Evolutionary conservation across 148 eudicot genomes (phyloP).

Genomic region (Euryodendron excelsum): DNA sequence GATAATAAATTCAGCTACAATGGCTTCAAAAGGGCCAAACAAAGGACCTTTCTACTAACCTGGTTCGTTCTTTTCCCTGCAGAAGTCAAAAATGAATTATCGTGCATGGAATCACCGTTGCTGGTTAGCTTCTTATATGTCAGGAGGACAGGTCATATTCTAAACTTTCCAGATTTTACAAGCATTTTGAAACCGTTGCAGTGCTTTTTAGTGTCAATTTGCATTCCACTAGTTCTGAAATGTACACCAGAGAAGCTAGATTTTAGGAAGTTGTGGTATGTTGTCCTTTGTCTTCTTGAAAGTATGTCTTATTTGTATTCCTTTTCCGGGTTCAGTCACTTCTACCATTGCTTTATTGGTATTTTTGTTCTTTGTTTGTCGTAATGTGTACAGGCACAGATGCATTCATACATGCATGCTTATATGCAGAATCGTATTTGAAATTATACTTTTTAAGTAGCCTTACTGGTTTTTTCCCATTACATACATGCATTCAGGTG

Average conservation of each 20-base stretch:
- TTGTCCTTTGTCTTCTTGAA: not conserved
- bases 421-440: not conserved
- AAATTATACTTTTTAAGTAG: not conserved
- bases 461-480: conserved; percentile 13
- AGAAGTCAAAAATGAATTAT: conserved; percentile 93
- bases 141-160: conserved; percentile 54
- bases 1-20: not conserved
- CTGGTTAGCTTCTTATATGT: conserved; percentile 78
- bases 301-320: not conserved
- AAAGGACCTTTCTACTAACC: not conserved
- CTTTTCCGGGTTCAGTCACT: not conserved
- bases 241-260: not conserved
- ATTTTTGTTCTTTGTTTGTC: not conserved
- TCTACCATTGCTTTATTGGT: not conserved
- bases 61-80: conserved; percentile 23
- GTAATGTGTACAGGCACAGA: not conserved
- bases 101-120: conserved; percentile 92
- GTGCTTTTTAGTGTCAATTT: not conserved
- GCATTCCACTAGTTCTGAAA: not conserved
- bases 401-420: not conserved
- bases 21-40: conserved; percentile 8
- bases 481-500: conserved; percentile 38
- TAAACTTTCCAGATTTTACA: not conserved
- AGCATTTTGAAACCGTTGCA: not conserved
- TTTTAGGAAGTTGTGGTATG: not conserved